A percentile compares a stretch with the other conserved stretches of the same genome.
Conservation (phyloP, 1,284 basidiomycete genomes). For the Leccinum brunneo-olivaceum region DNA sequence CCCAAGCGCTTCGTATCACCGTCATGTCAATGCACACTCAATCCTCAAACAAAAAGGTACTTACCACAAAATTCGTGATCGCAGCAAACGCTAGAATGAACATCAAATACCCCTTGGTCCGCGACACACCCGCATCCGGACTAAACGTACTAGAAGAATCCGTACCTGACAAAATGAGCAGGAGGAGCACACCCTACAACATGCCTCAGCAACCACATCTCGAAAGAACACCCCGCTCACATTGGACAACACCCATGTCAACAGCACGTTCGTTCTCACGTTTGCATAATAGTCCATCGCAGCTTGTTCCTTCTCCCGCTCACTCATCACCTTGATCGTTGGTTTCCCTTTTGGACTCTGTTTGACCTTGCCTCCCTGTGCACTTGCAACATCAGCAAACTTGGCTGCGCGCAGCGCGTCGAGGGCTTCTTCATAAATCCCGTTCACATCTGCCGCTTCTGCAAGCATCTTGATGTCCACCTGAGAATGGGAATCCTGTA, state of each 20-base stretch:
- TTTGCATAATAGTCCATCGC: constrained; percentile 87
- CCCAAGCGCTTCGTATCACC: constrained; percentile 42
- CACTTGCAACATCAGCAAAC: constrained; percentile 34
- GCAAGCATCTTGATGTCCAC: constrained; percentile 88
- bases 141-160: constrained; percentile 60
- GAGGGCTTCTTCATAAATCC: constrained; percentile 84
- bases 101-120: constrained; percentile 70
- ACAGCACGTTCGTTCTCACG: constrained; percentile 85
- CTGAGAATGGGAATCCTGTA: constrained; percentile 70
- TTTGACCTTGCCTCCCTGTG: constrained; percentile 10
- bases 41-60: constrained; percentile 13
- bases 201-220: not conserved
- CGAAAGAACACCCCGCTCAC: constrained; percentile 36
- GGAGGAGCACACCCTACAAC: constrained; percentile 63
- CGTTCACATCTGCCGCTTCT: constrained; percentile 83
- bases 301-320: constrained; percentile 63
- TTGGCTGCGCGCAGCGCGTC: constrained; percentile 72
- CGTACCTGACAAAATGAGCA: constrained; percentile 67
- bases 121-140: constrained; percentile 41
- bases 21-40: constrained; percentile 1
- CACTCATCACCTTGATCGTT: constrained; percentile 29
- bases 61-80: constrained; percentile 59
- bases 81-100: constrained; percentile 79
- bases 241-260: constrained; percentile 83
- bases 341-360: constrained; percentile 17